Conservation (phyloP, 768 basidiomycete genomes). For the Postia placenta region DNA sequence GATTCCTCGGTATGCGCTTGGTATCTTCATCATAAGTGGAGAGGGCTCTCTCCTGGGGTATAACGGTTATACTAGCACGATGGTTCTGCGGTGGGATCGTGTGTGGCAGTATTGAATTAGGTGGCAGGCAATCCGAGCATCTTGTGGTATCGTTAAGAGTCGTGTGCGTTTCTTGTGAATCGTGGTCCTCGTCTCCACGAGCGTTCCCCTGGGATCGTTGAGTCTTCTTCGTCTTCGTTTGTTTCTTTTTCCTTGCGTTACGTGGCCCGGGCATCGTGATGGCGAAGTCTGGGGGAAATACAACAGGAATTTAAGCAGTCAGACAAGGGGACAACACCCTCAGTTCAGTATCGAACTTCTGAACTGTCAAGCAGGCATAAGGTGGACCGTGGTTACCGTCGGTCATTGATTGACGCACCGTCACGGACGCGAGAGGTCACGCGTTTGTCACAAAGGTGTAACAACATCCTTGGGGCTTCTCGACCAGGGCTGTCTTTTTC, state of each 20-base stretch:
- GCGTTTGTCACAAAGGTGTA: slow-evolving; percentile 14
- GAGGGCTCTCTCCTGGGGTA: not conserved
- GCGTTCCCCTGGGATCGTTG: slow-evolving; percentile 13
- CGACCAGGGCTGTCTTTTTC: too few species aligned
- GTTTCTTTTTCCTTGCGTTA: slow-evolving; percentile 44
- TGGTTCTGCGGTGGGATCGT: not conserved
- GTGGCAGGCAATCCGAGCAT: not conserved
- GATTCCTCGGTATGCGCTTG: not conserved
- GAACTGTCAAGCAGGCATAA: not conserved
- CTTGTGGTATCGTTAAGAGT: too few species aligned
- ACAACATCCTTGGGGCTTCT: too few species aligned
- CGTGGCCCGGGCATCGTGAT: slow-evolving; percentile 55
- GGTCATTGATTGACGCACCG: slow-evolving; percentile 1
- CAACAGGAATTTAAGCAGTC: too few species aligned
- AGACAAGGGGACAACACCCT: not conserved
- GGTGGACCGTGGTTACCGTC: too few species aligned
- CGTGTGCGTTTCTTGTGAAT: not conserved
- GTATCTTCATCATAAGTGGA: not conserved
- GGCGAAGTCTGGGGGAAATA: not conserved
- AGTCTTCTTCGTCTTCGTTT: slow-evolving; percentile 27
- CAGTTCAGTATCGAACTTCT: not conserved
- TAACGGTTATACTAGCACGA: not conserved
- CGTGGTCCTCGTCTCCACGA: slow-evolving; percentile 8
- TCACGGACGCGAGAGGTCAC: slow-evolving; percentile 8
- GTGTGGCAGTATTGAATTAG: not conserved